Evolutionary conservation across 768 basidiomycete genomes (phyloP).

Genomic region (Leccinum imitatum): DNA sequence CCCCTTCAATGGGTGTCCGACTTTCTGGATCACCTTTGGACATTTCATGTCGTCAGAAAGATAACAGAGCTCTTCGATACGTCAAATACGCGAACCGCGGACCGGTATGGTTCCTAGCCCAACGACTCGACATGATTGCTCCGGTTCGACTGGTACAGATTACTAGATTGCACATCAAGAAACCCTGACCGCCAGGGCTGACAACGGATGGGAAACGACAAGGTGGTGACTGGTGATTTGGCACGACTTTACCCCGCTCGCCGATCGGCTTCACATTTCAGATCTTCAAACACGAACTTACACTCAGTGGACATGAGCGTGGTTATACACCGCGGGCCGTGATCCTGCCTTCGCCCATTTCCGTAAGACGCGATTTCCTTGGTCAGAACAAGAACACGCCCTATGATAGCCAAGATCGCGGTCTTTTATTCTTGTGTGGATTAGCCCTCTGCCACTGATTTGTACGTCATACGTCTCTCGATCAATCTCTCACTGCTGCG

Average conservation of each 20-base stretch:
- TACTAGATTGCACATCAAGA: not conserved
- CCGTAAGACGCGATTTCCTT: not conserved
- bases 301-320: too few species aligned
- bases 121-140: not conserved
- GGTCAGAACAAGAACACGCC: not conserved
- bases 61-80: not conserved
- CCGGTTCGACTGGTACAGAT: not conserved
- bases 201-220: not conserved
- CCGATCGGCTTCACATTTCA: not conserved
- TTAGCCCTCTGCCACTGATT: not conserved
- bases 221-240: not conserved
- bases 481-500: not conserved
- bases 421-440: not conserved
- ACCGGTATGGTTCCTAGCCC: not conserved
- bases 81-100: not conserved
- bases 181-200: not conserved
- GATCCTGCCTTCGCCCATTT: not conserved
- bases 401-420: not conserved
- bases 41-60: not conserved
- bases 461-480: not conserved
- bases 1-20: not conserved
- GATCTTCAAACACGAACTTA: not conserved
- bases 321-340: not conserved
- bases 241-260: not conserved
- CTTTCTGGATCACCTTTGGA: not conserved